phyloP scores from a whole-genome alignment of 495 filamentous ascomycete genomes.

The Penicillium argentinense region DNA sequence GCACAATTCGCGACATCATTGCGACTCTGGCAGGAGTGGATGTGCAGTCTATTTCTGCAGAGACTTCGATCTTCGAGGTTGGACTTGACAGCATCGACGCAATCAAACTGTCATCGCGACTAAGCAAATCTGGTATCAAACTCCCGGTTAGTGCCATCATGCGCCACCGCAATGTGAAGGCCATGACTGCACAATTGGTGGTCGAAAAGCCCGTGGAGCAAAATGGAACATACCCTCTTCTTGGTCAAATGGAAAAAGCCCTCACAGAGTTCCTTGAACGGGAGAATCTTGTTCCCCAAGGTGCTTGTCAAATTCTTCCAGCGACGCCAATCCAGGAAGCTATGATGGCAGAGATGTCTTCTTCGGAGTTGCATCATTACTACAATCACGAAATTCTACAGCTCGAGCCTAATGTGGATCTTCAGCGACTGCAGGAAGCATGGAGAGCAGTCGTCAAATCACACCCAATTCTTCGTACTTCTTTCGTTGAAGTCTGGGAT shows the following conservation, averaged over 20 bases:
- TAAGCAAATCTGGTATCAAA: slow-evolving; percentile 56
- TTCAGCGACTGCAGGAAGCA: slow-evolving; percentile 53
- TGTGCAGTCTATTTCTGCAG: slow-evolving; percentile 48
- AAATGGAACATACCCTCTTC: slow-evolving; percentile 8
- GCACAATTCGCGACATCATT: slow-evolving; percentile 56
- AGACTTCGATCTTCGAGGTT: slow-evolving; percentile 72
- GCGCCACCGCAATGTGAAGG: slow-evolving; percentile 62
- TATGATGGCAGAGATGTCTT: slow-evolving; percentile 77
- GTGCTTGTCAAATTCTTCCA: slow-evolving; percentile 58
- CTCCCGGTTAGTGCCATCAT: slow-evolving; percentile 69
- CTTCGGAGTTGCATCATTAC: slow-evolving; percentile 67
- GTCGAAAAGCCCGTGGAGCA: slow-evolving; percentile 2
- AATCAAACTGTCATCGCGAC: slow-evolving; percentile 68
- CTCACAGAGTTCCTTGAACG: slow-evolving; percentile 33
- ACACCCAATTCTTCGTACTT: slow-evolving; percentile 69
- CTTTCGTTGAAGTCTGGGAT: slow-evolving; percentile 62
- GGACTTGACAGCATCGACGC: slow-evolving; percentile 89
- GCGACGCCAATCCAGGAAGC: slow-evolving; percentile 78
- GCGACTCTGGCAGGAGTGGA: slow-evolving; percentile 56
- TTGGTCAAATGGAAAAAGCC: slow-evolving; percentile 31
- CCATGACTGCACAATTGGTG: slow-evolving; percentile 39
- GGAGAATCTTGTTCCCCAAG: slow-evolving; percentile 24
- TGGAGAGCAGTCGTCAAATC: slow-evolving; percentile 56
- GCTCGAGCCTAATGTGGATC: slow-evolving; percentile 50
- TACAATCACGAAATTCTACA: slow-evolving; percentile 77